Conservation (phyloP, 2,329 filamentous ascomycete genomes). For the Hypoxylon sp. region DNA sequence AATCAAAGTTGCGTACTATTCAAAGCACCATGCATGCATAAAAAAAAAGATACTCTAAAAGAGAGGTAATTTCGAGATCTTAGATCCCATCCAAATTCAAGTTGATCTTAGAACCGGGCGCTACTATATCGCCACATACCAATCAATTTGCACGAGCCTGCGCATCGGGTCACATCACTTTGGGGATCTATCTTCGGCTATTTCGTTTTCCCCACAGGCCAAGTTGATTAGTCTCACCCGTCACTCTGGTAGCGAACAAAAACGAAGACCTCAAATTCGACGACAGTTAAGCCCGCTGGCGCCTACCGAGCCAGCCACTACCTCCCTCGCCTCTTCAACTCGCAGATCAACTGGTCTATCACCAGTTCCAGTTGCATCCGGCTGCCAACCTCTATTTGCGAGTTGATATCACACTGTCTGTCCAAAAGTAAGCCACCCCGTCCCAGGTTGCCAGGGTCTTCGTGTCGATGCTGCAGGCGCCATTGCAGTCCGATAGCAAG, state of each 20-base stretch:
- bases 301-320: constrained; percentile 33
- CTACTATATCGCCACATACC: constrained; percentile 33
- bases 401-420: constrained; percentile 1
- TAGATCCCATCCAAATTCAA: constrained; percentile 36
- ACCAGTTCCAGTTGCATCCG: constrained; percentile 12
- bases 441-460: constrained; percentile 35
- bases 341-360: constrained; percentile 4
- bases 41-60: neutral
- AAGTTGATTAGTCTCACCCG: constrained; percentile 43
- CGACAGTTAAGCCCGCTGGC: constrained; percentile 33
- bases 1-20: constrained; percentile 13
- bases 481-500: constrained; percentile 6
- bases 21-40: neutral
- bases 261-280: constrained; percentile 42
- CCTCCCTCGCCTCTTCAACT: neutral
- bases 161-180: constrained; percentile 40
- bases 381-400: constrained; percentile 14
- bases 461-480: constrained; percentile 30
- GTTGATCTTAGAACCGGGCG: constrained; percentile 30
- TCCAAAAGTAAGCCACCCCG: constrained; percentile 7
- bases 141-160: constrained; percentile 36
- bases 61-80: constrained; percentile 30
- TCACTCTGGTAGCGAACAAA: constrained; percentile 41
- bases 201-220: constrained; percentile 40
- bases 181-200: constrained; percentile 37